Base-by-base conservation (phyloP, 176 grass and related monocot species). In the Elymus sibiricus region DNA sequence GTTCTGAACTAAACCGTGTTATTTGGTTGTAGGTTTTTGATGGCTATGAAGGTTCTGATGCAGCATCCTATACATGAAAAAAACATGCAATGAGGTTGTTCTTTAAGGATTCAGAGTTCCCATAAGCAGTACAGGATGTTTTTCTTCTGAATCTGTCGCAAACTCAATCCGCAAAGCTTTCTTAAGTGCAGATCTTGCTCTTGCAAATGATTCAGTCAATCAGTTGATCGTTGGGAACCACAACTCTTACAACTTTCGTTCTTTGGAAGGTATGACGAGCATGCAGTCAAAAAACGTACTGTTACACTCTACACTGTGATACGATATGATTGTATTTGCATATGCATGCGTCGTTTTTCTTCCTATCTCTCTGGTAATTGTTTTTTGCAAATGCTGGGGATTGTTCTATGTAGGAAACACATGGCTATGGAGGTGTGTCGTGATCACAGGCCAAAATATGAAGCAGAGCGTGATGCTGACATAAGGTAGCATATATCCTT, bases 1-100 rank as follows among this genome's bases (percentile, higher is more conserved):
- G n/a, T n/a, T n/a, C n/a, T n/a, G n/a, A n/a, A 83, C 74, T 17
- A 86, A 17, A 77, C 39, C 66, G 2, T 35, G 11, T 4, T 37
- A 21, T 66, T 74, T 27, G 9, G 7, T 38, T 43, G 40, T 78
- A 98, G 95, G 88, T 98, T 3, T 98, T 98, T 88, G 95, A 98
- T 49, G 93, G 95, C 5, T 93, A 98, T 86, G 95, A 91, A 60
- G 93, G 95, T 73, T 62, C 90, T 56, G 95, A 95, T 82, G 95
- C 93, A 37, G 93, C 93, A 38, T 86, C 88, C 11, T 6, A 55
- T 98, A 91, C 86, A 94, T 98, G 87, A 98, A 95, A 72, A n/a
- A 87, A 71, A 10, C 86, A 98, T 66, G 93, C 91, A 19, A 86
- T 90, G 29, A 89, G 84, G 64, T 67, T 95, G 56, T 86, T 98